phyloP scores from a whole-genome alignment of 75 land plant species.

The Larix kaempferi region DNA sequence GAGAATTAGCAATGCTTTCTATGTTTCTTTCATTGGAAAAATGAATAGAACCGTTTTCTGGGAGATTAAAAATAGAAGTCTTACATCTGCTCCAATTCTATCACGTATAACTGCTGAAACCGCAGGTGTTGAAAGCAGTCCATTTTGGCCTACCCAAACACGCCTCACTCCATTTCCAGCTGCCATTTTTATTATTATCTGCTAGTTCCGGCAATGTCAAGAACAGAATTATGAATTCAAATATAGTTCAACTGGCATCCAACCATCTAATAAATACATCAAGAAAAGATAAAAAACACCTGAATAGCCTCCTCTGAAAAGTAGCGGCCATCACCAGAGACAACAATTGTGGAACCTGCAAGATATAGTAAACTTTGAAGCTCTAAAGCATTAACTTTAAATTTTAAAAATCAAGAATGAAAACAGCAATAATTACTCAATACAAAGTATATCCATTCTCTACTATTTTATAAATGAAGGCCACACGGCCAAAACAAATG shows the following conservation, averaged over 20 bases:
- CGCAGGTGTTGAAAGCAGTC: slow-evolving; percentile 96
- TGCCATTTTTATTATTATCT: slow-evolving; percentile 94
- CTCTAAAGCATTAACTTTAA: no score
- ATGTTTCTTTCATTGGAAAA: not conserved
- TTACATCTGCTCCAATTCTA: slow-evolving; percentile 81
- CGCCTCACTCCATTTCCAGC: slow-evolving; percentile 98
- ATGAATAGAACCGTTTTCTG: not conserved
- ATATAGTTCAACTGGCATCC: not conserved
- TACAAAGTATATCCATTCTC: no score
- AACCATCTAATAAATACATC: slow-evolving; percentile 5
- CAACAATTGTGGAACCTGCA: slow-evolving; percentile 89
- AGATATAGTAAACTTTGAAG: not conserved
- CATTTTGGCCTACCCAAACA: slow-evolving; percentile 97
- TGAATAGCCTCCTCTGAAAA: slow-evolving; percentile 96
- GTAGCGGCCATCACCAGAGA: slow-evolving; percentile 99
- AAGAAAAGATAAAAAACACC: slow-evolving; percentile 32
- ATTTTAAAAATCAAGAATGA: no score
- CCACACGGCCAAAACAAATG: no score
- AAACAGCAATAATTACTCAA: no score
- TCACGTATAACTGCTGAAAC: slow-evolving; percentile 94
- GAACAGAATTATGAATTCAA: not conserved
- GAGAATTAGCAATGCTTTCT: not conserved
- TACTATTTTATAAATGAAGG: no score
- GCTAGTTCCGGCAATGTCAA: slow-evolving; percentile 13
- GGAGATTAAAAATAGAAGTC: slow-evolving; percentile 3